Base-by-base conservation (phyloP, 2,329 filamentous ascomycete genomes). In the Didymella pomorum region DNA sequence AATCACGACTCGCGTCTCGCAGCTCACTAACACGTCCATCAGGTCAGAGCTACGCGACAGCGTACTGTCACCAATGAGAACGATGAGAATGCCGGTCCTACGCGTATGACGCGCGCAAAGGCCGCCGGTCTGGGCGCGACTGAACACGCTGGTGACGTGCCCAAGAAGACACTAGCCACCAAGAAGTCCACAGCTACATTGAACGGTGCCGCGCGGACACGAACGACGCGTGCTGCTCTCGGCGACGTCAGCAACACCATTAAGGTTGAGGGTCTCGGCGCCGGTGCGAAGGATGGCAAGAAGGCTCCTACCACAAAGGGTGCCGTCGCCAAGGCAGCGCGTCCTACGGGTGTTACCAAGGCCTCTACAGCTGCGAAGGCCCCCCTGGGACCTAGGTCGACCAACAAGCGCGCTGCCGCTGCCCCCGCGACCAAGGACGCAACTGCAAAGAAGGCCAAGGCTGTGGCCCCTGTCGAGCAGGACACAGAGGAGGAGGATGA, bases 191-290 rank as follows among this genome's bases (percentile, higher is more conserved):
- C 73, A 49, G 66, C 72, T 41, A 69, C 71, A n/a, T 60, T 76
- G 26, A 79, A 74, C 28, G 71, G 83, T 47, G 76, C 79, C 46
- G 83, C 66, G 51, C 69, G 67, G 60, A 75, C 82, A 60, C 86
- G 90, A 73, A 60, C 57, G 39, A 95, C 91, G 81, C 92, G 95
- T 74, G 86, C 90, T 70, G 93, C 92, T 47, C 85, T 99, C 35
- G 93, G 91, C 58, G 95, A 99, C 81, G 90, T 97, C 69, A 98
- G 93, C 86, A 99, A 99, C 80, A 90, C 96, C 64, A 87, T 87
- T 70, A 98, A 97, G 78, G 84, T 85, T 46, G 90, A 91, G 20
- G 60, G 52, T 33, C 61, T 65, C 16, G 72, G 67, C 61, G 67
- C 65, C 46, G 70, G 55, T 52, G 83, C 79, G 6, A 81, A 79